Conservation (phyloP, 140 eudicot genomes). For the Stevia rebaudiana region DNA sequence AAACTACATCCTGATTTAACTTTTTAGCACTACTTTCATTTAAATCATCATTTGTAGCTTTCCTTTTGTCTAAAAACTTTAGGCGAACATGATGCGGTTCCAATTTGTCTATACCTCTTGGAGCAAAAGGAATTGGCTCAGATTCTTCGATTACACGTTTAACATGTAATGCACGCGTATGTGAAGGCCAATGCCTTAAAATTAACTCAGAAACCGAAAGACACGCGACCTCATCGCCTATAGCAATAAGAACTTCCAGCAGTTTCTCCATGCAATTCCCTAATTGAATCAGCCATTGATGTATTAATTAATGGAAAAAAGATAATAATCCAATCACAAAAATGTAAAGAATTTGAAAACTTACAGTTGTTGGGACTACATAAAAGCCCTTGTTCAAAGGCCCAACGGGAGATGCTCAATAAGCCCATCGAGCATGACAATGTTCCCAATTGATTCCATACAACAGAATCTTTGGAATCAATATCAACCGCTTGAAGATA, state of each 20-base stretch:
- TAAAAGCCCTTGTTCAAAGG: slow-evolving; percentile 90
- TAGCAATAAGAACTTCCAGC: slow-evolving; percentile 92
- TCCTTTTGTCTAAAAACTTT: slow-evolving; percentile 65
- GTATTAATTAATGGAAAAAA: background rate
- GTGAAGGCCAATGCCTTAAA: slow-evolving; percentile 92
- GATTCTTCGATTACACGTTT: slow-evolving; percentile 75
- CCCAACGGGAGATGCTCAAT: slow-evolving; percentile 94
- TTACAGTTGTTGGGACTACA: slow-evolving; percentile 98
- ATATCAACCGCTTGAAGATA: slow-evolving; percentile 98
- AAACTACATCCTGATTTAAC: slow-evolving; percentile 41
- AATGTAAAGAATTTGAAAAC: slow-evolving; percentile 13
- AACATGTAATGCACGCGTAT: slow-evolving; percentile 85
- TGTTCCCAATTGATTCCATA: slow-evolving; percentile 97
- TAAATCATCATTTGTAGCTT: slow-evolving; percentile 35
- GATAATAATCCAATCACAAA: background rate
- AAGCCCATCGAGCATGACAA: slow-evolving; percentile 90
- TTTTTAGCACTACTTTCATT: slow-evolving; percentile 42
- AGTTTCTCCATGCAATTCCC: slow-evolving; percentile 99
- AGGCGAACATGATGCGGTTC: slow-evolving; percentile 78
- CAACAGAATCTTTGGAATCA: slow-evolving; percentile 88
- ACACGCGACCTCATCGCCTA: slow-evolving; percentile 91
- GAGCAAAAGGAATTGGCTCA: slow-evolving; percentile 72
- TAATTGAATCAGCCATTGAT: slow-evolving; percentile 26
- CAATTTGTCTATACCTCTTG: slow-evolving; percentile 89
- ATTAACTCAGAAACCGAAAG: slow-evolving; percentile 85